Base-by-base conservation (phyloP, 805 yeast species). In the Wickerhamomyces bovis region DNA sequence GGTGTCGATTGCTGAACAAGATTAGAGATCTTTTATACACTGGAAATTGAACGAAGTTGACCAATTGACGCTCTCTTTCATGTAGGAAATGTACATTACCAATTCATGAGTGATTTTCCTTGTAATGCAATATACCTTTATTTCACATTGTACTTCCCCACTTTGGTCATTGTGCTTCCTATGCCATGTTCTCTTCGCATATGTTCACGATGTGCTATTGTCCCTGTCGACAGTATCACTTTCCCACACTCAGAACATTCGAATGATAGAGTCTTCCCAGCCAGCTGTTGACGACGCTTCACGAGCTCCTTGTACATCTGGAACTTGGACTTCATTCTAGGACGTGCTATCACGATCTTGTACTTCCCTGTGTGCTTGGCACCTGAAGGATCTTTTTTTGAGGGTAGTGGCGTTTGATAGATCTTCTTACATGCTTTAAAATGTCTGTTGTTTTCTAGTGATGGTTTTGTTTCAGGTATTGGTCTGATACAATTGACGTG, bases 1-100 rank as follows among this genome's bases (percentile, higher is more conserved):
- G 63, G 86, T 89, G 28, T 79, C 97, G 21, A 89, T 94, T 64
- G 98, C 99, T 44, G 99, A 94, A 71, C 92, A 88, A 71, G 99
- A 94, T 71, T 90, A 73, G 58, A 42, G 56, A 54, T 8, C 16
- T 36, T 20, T 36, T 9, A 36, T 19, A 13, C 5, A 19, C 5
- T 18, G 19, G 28, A 25, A 25, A 25, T 4, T 11, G 28, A 9
- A 23, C 9, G 8, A 23, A 6, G 19, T 31, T 4, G 11, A n/a
- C 28, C n/a, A 13, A n/a, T 28, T 28, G 28, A 25, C n/a, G 12
- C 7, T 12, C 13, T 28, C 4, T 4, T 28, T 13, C 4, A 28
- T 28, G 31, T n/a, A 13, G 13, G 31, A 28, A 28, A 28, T 28
- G 31, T 28, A 12, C 31, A 28, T 25, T 25, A 25, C 10, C 3